Conservation (phyloP, 2,329 filamentous ascomycete genomes). For the Trichoderma lentiforme region DNA sequence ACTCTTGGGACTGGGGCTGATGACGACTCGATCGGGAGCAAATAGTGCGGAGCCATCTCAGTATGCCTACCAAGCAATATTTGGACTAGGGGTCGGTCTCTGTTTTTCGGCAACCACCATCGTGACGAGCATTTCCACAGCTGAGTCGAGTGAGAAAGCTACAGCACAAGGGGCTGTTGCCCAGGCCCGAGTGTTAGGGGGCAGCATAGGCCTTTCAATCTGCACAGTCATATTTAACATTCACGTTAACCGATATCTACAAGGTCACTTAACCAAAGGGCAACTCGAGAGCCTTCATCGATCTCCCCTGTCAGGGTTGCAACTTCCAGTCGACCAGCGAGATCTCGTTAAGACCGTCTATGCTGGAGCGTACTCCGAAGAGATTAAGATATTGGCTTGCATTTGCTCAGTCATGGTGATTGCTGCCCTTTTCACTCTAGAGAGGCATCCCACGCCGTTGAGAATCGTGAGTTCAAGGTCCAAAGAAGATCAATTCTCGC, state of each 20-base stretch:
- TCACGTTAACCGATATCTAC: constrained; percentile 39
- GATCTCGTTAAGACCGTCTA: constrained; percentile 41
- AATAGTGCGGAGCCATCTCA: constrained; percentile 38
- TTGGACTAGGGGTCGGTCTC: constrained; percentile 58
- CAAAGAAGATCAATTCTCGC: constrained; percentile 30
- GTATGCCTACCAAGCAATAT: constrained; percentile 54
- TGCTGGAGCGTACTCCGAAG: constrained; percentile 43
- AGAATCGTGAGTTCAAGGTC: constrained; percentile 29
- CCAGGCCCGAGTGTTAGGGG: constrained; percentile 58
- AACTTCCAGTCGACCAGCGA: constrained; percentile 33
- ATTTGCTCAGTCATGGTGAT: constrained; percentile 43
- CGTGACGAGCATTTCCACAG: constrained; percentile 52
- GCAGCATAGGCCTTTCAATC: constrained; percentile 55
- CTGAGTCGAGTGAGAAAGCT: constrained; percentile 48
- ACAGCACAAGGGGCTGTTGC: constrained; percentile 59
- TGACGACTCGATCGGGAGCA: constrained; percentile 41
- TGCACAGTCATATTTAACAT: constrained; percentile 58
- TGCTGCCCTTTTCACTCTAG: constrained; percentile 43
- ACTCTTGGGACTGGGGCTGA: constrained; percentile 49
- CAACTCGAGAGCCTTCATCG: constrained; percentile 44
- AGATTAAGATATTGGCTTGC: constrained; percentile 46
- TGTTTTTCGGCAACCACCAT: constrained; percentile 56
- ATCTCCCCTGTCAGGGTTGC: constrained; percentile 40
- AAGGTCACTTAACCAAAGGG: constrained; percentile 32
- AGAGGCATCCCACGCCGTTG: constrained; percentile 40